Conservation (phyloP, 1,284 basidiomycete genomes). For the Phylloboletellus chloephorus region DNA sequence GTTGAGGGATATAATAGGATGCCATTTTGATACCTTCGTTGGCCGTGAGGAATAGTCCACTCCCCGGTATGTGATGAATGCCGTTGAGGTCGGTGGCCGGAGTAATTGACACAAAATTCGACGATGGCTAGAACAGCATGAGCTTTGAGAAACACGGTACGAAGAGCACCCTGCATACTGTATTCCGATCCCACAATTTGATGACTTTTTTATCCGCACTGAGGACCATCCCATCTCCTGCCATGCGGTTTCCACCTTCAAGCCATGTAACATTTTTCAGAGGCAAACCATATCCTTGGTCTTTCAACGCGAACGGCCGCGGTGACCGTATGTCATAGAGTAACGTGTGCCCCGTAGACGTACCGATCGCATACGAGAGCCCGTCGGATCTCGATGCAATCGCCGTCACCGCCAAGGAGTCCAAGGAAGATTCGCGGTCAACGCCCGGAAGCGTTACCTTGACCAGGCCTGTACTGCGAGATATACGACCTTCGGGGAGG, state of each 20-base stretch:
- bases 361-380: conserved; percentile 90
- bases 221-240: conserved; percentile 82
- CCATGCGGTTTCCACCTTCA: conserved; percentile 76
- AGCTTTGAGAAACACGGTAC: conserved; percentile 3
- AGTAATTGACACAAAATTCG: conserved; percentile 91
- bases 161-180: conserved; percentile 44
- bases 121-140: conserved; percentile 52
- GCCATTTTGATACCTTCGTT: conserved; percentile 93
- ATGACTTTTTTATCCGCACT: conserved; percentile 93
- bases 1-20: conserved; percentile 89
- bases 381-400: conserved; percentile 85
- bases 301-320: conserved; percentile 83
- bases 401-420: conserved; percentile 70
- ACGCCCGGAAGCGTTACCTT: conserved; percentile 38
- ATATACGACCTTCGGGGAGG: conserved; percentile 62
- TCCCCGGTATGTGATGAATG: conserved; percentile 80
- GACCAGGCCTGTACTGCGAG: conserved; percentile 40
- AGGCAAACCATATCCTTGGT: conserved; percentile 95
- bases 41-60: conserved; percentile 81
- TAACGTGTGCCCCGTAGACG: conserved; percentile 89
- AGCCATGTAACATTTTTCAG: conserved; percentile 89
- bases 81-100: conserved; percentile 87
- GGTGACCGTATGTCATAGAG: conserved; percentile 91
- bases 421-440: conserved; percentile 33
- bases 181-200: conserved; percentile 89